Evolutionary conservation across 495 filamentous ascomycete species (phyloP), one percentile per base, ranked within the genome.

Genomic region (Xylona heveae): DNA sequence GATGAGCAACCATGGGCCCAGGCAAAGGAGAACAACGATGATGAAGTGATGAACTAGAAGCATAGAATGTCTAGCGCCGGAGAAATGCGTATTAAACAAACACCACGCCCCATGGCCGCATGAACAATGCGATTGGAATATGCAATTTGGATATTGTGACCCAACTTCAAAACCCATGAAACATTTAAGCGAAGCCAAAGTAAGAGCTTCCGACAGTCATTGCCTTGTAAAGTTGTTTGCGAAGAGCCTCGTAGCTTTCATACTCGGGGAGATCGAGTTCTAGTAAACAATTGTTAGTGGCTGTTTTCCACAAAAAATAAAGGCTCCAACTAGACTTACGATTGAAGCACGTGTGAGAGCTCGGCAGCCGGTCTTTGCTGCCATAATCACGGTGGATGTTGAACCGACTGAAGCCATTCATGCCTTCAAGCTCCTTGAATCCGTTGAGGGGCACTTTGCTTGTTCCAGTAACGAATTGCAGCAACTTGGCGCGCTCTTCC

Each of bases 211-310:
- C 88, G 35, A 82, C 70, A 3, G 90, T 95, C 54, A 95, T 85
- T 37, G 90, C 88, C 22, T 79, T 93, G 50, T 90, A 75, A 31
- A 95, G 55, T 41, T 84, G 78, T 43, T 79, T 68, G 19, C 90
- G 67, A 27, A 99, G 67, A 45, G 64, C 62, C 39, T 99, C 88
- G 49, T 99, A 99, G 48, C 69, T 90, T 41, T 95, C 90, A 48
- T 95, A 99, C 52, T 99, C 88, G 38, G 88, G 88, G 40, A 99
- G 71, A 61, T 99, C 88, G 49, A 99, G 81, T 61, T 99, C 84
- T 94, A 24, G 52, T 39, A 32, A 21, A 6, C 13, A 42, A 60
- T 53, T 62, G 53, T 9, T 13, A 34, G 36, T 20, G 30, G 22
- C 14, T 17, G 21, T 42, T 19, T 34, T 37, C 28, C 14, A 24